A percentile compares a stretch with the other conserved stretches of the same genome.
phyloP scores from a whole-genome alignment of 169 alveolate genomes.

The Eimeria praecox region DNA sequence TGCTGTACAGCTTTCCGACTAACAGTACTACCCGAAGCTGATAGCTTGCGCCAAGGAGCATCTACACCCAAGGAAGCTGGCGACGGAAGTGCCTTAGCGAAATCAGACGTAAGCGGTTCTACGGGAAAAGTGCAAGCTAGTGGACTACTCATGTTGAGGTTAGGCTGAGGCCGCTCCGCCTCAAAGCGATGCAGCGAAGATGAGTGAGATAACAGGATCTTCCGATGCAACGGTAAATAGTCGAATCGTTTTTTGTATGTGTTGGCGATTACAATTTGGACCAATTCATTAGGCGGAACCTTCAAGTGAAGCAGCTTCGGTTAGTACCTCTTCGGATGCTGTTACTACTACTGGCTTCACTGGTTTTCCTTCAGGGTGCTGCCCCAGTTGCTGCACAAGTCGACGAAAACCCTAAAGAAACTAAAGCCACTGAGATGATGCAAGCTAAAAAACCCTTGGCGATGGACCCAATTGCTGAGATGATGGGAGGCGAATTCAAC shows the following conservation, averaged over 20 bases:
- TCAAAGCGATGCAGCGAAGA: constrained; percentile 43
- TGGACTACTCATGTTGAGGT: background rate
- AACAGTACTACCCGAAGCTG: constrained; percentile 28
- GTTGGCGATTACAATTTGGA: no score
- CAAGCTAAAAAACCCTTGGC: constrained; percentile 34
- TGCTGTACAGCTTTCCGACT: background rate
- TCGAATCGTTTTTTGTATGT: no score
- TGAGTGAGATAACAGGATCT: constrained; percentile 61
- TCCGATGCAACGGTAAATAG: constrained; percentile 32
- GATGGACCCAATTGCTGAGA: constrained; percentile 65
- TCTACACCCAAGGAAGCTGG: constrained; percentile 34
- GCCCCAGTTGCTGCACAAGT: constrained; percentile 39
- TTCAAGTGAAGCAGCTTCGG: constrained; percentile 40
- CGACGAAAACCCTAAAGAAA: constrained; percentile 34
- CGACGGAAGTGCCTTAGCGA: constrained; percentile 41
- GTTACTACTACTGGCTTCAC: background rate
- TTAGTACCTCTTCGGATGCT: background rate
- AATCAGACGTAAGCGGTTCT: background rate
- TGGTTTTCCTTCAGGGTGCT: background rate
- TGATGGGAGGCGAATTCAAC: constrained; percentile 76
- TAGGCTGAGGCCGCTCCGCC: constrained; percentile 35
- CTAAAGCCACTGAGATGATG: constrained; percentile 27
- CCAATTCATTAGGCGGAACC: constrained; percentile 19
- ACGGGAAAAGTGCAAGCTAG: background rate
- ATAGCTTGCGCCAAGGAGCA: constrained; percentile 72